phyloP scores from a whole-genome alignment of 331 rosid species.

The Arachis monticola region DNA sequence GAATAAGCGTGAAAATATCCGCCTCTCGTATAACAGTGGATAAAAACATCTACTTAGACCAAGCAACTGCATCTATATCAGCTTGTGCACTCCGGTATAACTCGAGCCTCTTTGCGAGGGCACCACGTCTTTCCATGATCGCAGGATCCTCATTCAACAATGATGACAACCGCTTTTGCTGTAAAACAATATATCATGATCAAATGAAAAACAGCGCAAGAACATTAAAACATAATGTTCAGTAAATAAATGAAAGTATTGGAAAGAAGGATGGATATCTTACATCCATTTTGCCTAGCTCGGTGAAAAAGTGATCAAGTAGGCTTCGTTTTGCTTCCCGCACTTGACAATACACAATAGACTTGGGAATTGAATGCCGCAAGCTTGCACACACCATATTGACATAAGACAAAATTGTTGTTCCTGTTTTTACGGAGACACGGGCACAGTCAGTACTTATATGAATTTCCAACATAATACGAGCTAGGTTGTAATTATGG shows the following conservation, averaged over 20 bases:
- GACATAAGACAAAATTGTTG: slow-evolving; percentile 84
- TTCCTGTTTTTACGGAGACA: slow-evolving; percentile 53
- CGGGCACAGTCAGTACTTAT: not conserved
- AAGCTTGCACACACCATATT: slow-evolving; percentile 81
- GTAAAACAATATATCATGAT: slow-evolving; percentile 23
- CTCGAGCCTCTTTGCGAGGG: slow-evolving; percentile 86
- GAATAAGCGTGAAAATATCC: slow-evolving; percentile 20
- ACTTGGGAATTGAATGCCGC: slow-evolving; percentile 91
- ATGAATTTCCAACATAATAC: slow-evolving; percentile 13
- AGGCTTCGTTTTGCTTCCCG: slow-evolving; percentile 91
- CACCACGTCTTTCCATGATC: slow-evolving; percentile 81
- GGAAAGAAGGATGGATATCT: slow-evolving; percentile 16
- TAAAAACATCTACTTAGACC: slow-evolving; percentile 71
- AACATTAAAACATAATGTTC: not conserved
- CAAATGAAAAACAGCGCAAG: slow-evolving; percentile 25
- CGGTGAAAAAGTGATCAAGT: slow-evolving; percentile 83
- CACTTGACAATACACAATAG: slow-evolving; percentile 92
- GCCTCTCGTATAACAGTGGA: slow-evolving; percentile 24
- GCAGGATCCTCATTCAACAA: slow-evolving; percentile 95
- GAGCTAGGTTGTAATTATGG: not conserved
- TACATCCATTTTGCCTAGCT: slow-evolving; percentile 88
- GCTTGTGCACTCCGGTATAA: slow-evolving; percentile 88
- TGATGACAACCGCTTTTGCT: slow-evolving; percentile 79
- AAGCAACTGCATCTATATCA: slow-evolving; percentile 87
- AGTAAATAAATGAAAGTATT: slow-evolving; percentile 4